Evolutionary conservation across 495 filamentous ascomycete species (phyloP), one percentile per base, ranked within the genome.

Genomic region (Penicillium steckii): DNA sequence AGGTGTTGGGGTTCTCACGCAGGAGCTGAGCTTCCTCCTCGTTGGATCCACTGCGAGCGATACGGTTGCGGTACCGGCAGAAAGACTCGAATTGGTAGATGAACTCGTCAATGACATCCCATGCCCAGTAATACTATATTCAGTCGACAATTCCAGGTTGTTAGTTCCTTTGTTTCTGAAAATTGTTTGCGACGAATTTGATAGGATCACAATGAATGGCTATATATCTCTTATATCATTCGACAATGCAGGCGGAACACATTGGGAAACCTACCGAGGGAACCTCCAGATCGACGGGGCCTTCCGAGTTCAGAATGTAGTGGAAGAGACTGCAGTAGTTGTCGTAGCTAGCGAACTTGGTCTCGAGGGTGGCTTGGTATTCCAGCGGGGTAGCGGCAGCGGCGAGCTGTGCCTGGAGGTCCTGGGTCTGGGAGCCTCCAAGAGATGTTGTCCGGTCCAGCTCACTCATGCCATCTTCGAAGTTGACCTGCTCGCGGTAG

Each of bases 81-180:
- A 97, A 98, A 30, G 90, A 95, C 79, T 98, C 97, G 80, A 98
- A 98, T 72, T 98, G 94, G 80, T 98, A 98, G 74, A 98, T 97
- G 77, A 98, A 98, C 67, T 98, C 94, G 65, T 98, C 94, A 72
- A 98, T 97, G 53, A 97, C 95, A 75, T 98, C 94, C 94, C 95
- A 98, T 15, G 94, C 95, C 94, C 94, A 98, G 77, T 91, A 96
- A 74, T 96, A 92, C 94, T 98, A 73, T 71, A 47, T 4, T 26
- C 37, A 22, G 9, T 3, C 19, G 49, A 29, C 43, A 44, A 46
- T 40, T 19, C 10, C 19, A 29, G 3, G 56, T 15, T 22, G 37
- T 59, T 64, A 52, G 57, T 56, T 40, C 19, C 19, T 17, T 8
- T 15, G 5, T 23, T 40, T 2, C 52, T 48, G 29, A n/a, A 41